Base-by-base conservation (phyloP, 495 filamentous ascomycete genomes). In the Talaromyces trachyspermus region DNA sequence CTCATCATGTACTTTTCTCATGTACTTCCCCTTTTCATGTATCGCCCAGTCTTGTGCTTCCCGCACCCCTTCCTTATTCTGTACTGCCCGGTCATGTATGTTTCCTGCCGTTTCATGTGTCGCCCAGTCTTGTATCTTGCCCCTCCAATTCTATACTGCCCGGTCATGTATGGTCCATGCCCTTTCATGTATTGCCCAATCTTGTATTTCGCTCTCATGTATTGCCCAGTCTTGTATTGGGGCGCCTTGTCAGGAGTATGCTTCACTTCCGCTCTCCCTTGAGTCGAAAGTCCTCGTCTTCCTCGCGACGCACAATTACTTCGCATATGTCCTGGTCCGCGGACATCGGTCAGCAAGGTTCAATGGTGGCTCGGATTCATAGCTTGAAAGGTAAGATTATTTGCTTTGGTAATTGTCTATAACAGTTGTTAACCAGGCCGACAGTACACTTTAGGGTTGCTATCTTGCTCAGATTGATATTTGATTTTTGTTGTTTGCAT, bases 121-220 rank as follows among this genome's bases (percentile, higher is more conserved):
- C 20, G 45, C 45, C 36, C 45, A 40, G 9, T 38, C 5, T 36
- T 23, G 30, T 6, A 6, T 12, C 27, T 45, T 9, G 10, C n/a
- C n/a, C n/a, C n/a, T n/a, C n/a, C n/a, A n/a, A n/a, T n/a, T n/a
- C n/a, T n/a, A n/a, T n/a, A n/a, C n/a, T n/a, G n/a, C n/a, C n/a
- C n/a, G n/a, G n/a, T n/a, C n/a, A n/a, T n/a, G n/a, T n/a, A n/a
- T n/a, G n/a, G 3, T 45, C 27, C 8, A 3, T 27, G 5, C 18
- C 29, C 3, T 45, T n/a, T 18, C 18, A 8, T 32, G 15, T 27
- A 10, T 19, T 15, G 45, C n/a, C n/a, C n/a, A n/a, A n/a, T n/a
- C n/a, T n/a, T n/a, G n/a, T n/a, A n/a, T 54, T 49, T 42, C 30
- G 32, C 45, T 3, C 44, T 50, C 26, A 44, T 25, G 29, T 38